Evolutionary conservation across 768 basidiomycete genomes (phyloP), one percentile per base, ranked within the genome.

Genomic region (Thelephora ganbajun): DNA sequence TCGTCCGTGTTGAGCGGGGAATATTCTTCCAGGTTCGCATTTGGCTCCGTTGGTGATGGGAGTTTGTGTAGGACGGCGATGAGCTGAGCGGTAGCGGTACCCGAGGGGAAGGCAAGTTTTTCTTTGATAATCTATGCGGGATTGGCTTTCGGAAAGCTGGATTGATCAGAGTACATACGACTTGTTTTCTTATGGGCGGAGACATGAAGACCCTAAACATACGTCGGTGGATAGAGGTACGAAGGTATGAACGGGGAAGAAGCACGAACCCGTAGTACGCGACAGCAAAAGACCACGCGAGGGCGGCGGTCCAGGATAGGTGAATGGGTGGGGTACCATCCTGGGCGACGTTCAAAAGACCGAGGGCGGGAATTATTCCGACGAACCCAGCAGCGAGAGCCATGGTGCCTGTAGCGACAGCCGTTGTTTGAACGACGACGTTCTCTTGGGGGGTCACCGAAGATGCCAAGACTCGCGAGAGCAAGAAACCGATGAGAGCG

Each of bases 21-120:
- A 55, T 88, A 88, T 6, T 77, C 83, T 49, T 83, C 72, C 33
- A 59, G 72, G 14, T 73, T 71, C n/a, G 79, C 46, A 6, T 68
- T 64, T 1, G 76, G 69, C 13, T 79, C 72, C 16, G 46, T 23
- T 1, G 83, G 80, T 26, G 78, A 77, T 1, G 84, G 84, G 33
- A 83, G 63, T 50, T 77, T 66, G 57, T 97, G 91, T 12, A 98
- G 71, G 11, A 96, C 86, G 2, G 90, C 83, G 43, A 98, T 90
- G 11, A 98, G 71, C 54, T 96, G 93, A 4, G 93, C 93, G 1
- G 94, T 98, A 1, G 93, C 93, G 13, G 93, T 94, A 26, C 94
- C 94, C 1, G 88, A 91, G 2, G 94, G 94, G 56, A 98, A 98
- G 2, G 85, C 71, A 3, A 98, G 78, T 61, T 94, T 80, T 63